Conservation (phyloP, 208 protist genomes). For the Acanthamoeba castellanii region DNA sequence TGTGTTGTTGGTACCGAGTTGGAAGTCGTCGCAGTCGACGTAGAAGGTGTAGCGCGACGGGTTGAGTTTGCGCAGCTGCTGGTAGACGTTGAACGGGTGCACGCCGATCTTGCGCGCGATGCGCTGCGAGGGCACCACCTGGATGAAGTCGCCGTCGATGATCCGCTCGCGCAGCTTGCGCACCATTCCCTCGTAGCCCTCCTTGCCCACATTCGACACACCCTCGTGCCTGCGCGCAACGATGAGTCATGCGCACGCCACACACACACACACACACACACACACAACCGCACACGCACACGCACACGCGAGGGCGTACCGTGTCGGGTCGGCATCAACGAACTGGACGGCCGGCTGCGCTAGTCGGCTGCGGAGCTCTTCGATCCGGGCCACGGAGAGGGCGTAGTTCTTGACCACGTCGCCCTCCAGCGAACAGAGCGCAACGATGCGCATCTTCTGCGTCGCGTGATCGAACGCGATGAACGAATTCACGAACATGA, state of each 20-base stretch:
- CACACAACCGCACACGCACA: background rate
- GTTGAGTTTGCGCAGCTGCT: constrained; percentile 83
- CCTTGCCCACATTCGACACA: constrained; percentile 76
- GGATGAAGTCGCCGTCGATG: constrained; percentile 85
- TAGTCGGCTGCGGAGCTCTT: constrained; percentile 16
- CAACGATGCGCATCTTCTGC: constrained; percentile 73
- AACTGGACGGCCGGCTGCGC: constrained; percentile 1
- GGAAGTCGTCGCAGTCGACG: constrained; percentile 77
- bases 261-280: background rate
- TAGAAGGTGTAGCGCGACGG: constrained; percentile 88
- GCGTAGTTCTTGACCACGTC: constrained; percentile 54
- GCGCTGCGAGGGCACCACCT: constrained; percentile 64
- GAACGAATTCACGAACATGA: constrained; percentile 81
- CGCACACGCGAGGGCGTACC: background rate
- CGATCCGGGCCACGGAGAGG: constrained; percentile 29
- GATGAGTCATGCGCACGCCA: background rate
- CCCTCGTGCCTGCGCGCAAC: background rate
- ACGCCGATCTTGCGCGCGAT: constrained; percentile 66
- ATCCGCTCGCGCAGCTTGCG: constrained; percentile 82
- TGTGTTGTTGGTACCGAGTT: constrained; percentile 23
- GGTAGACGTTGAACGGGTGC: constrained; percentile 86
- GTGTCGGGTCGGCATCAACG: background rate
- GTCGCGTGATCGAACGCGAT: constrained; percentile 81
- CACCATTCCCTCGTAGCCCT: constrained; percentile 82
- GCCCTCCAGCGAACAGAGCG: constrained; percentile 65